Conservation (phyloP, 1,284 basidiomycete genomes). For the Marasmius tenuissimus region DNA sequence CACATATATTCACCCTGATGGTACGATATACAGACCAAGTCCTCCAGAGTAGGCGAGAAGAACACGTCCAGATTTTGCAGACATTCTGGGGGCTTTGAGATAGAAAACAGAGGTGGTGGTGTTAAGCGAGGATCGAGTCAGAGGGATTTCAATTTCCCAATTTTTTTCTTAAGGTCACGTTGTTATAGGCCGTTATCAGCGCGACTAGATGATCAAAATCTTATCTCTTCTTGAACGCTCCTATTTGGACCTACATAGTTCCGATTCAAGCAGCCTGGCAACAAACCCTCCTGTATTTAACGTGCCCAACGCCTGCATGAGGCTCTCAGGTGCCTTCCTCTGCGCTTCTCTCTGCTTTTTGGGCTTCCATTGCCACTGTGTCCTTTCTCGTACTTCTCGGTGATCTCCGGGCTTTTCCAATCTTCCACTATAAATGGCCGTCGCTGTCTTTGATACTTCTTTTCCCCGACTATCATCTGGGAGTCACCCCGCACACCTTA, state of each 20-base stretch:
- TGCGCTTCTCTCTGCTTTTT: too few species aligned
- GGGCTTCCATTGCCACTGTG: too few species aligned
- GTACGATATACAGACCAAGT: slow-evolving; percentile 59
- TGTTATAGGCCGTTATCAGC: background rate
- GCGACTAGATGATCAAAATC: background rate
- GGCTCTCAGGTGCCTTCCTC: too few species aligned
- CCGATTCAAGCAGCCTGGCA: background rate
- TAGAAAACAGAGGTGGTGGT: background rate
- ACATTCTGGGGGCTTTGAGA: slow-evolving; percentile 20
- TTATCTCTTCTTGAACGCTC: background rate
- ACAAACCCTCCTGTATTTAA: too few species aligned
- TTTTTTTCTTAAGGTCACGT: background rate
- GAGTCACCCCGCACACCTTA: too few species aligned
- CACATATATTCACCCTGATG: background rate
- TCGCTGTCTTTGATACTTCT: too few species aligned
- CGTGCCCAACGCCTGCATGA: too few species aligned
- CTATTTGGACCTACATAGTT: background rate
- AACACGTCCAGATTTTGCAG: slow-evolving; percentile 67
- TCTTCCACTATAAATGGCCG: too few species aligned
- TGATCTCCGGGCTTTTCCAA: too few species aligned
- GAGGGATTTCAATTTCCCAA: background rate
- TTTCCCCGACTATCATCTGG: too few species aligned
- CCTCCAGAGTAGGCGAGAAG: slow-evolving; percentile 97
- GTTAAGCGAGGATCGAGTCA: slow-evolving; percentile 1
- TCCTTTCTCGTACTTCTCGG: too few species aligned